Conservation (phyloP, 352 stramenopile species). For the Globisporangium ultimum region DNA sequence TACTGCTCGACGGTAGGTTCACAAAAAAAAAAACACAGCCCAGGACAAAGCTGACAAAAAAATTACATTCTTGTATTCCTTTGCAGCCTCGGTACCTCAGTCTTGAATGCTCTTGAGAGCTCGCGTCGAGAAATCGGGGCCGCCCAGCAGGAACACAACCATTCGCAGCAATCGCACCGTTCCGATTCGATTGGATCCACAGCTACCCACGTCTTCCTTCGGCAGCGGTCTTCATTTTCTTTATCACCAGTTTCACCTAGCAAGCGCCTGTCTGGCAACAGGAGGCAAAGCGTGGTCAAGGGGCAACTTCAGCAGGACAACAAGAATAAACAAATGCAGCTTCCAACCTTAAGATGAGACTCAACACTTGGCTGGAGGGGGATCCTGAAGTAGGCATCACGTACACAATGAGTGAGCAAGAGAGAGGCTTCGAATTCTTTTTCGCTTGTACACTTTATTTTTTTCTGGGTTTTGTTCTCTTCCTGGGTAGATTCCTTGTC, state of each 20-base stretch:
- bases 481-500: slow-evolving; percentile 2
- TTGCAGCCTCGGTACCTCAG: slow-evolving; percentile 11
- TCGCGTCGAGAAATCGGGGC: slow-evolving; percentile 25
- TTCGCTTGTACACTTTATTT: slow-evolving; percentile 2
- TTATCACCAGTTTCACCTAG: not conserved
- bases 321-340: not conserved
- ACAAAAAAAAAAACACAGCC: not conserved
- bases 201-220: slow-evolving; percentile 8
- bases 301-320: not conserved
- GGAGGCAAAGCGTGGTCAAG: not conserved
- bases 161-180: slow-evolving; percentile 4
- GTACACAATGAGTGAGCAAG: not conserved
- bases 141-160: not conserved
- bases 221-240: slow-evolving; percentile 2
- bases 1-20: slow-evolving; percentile 31
- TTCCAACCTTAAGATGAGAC: slow-evolving; percentile 8
- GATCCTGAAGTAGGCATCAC: not conserved
- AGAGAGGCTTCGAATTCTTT: not conserved
- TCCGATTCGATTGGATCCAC: not conserved
- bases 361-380: not conserved
- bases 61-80: not conserved
- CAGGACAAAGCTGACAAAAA: not conserved
- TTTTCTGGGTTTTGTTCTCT: slow-evolving; percentile 4
- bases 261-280: not conserved
- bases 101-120: slow-evolving; percentile 65